Base-by-base conservation (phyloP, 306 rosid species). In the Vicia villosa region DNA sequence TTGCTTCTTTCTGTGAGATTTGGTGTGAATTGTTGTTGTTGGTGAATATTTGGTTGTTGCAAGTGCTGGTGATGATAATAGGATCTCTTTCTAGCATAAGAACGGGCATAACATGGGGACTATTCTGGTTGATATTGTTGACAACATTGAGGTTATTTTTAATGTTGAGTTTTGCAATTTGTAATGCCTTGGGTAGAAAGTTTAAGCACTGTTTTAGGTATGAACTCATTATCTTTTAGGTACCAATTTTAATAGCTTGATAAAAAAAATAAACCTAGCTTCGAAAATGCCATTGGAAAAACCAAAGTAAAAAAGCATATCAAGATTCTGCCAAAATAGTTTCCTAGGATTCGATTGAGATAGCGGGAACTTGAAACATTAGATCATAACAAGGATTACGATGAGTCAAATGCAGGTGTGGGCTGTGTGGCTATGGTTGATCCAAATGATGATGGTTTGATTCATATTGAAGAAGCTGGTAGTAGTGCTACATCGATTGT, bases 91-190 rank as follows among this genome's bases (percentile, higher is more conserved):
- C 76, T 89, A 95, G 95, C 83, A 83, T 43, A 91, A 83, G 88
- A 95, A 84, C 77, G 99, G 99, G 75, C 89, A 89, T 47, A 86
- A 86, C 85, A 84, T 95, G 96, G 97, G 99, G 59, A 95, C 97
- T 75, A 89, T 95, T 79, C 99, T 97, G 2, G 73, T 91, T 47
- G 97, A 95, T 11, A 75, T 84, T 68, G 95, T 96, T 65, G 97
- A 95, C 46, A 77, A 79, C 81, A 84, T 84, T 79, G 99, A 87
- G 89, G 99, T 95, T 36, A 14, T 47, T 55, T 54, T 47, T 77
- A 4, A 28, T 58, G 50, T 76, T 62, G 4, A 34, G 10, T 21
- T 78, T 65, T 7, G 32, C 4, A 72, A 68, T 51, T 26, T 58
- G 21, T 51, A 16, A 34, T 65, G 40, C 41, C 41, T 10, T 41